Evolutionary conservation across 2,329 filamentous ascomycete genomes (phyloP), one percentile per base, ranked within the genome.

Genomic region (Curvularia lunata): DNA sequence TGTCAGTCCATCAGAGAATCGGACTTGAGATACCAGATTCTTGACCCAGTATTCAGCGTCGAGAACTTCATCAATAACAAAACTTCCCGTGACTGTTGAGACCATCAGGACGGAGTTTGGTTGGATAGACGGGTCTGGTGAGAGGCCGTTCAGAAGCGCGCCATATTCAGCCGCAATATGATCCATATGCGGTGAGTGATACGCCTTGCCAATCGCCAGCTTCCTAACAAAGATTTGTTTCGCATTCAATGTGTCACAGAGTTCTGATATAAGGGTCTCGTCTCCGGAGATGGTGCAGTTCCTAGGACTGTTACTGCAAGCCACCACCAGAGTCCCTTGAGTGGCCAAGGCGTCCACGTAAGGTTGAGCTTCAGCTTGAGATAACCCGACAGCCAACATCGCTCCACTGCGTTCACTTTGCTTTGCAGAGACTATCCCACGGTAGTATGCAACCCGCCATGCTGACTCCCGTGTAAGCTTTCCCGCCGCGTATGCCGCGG

Each of bases 261-360:
- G 80, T 52, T 82, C 80, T 46, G 81, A 83, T 0, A 81, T 80
- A 10, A 65, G 74, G 25, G 79, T 75, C 0, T 81, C 78, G 49
- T 75, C 12, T 23, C 19, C 19, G 10, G 52, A 25, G 21, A 52
- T 45, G 2, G 49, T 48, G 5, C n/a, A 73, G 55, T 25, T 47
- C n/a, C 30, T 38, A 0, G 47, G 37, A 16, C 52, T 49, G 16
- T 58, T 52, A 30, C 67, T 45, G 2, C 23, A 10, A 3, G 40
- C 23, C 1, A 61, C 10, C n/a, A 62, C 50, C 2, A 45, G 28
- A 7, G 37, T 38, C 5, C 34, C 48, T 27, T 45, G 28, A 13
- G 25, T 28, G 5, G 19, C 28, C 19, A 46, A 45, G 10, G 18
- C 16, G 2, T 54, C 42, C 0, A 57, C 45, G 4, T 65, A 27